Evolutionary conservation across 2,329 filamentous ascomycete genomes (phyloP), one percentile per base, ranked within the genome.

Genomic region (Atkinsonella texensis): DNA sequence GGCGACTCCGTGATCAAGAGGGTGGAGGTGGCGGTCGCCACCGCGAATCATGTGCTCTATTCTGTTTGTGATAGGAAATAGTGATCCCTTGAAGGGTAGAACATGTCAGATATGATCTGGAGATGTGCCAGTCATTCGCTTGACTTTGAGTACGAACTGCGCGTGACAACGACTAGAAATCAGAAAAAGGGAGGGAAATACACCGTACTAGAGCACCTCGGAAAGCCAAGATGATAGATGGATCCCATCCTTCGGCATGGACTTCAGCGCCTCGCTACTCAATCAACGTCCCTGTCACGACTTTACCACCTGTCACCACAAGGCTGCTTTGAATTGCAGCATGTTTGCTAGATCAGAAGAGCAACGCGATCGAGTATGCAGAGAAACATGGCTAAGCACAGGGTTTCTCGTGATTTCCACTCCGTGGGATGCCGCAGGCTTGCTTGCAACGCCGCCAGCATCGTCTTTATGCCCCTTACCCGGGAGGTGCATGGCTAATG

Each of bases 331-430:
- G 15, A 38, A 12, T 15, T 12, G 15, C 35, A 38, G 15, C 4
- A 28, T 28, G 28, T 8, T 28, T 28, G 4, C 28, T 28, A 28
- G 4, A 15, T 38, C 12, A 15, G 44, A 43, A 17, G 18, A 32
- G 40, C 48, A 23, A 33, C 55, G 46, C 59, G 70, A 66, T 71
- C 70, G 35, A 65, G 71, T 15, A 69, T 57, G 50, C 68, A 68
- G 41, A 71, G 56, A 40, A 72, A 55, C 56, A 71, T 69, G 44
- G 68, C 63, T 2, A 73, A 59, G 49, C 67, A 70, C 28, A 71
- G 57, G n/a, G 69, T 72, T 57, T 71, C 70, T 1, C 67, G 60
- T 13, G 65, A 58, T 53, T 60, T 66, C 69, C 69, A 72, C 53
- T 67, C 64, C 15, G 55, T 56, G 1, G 64, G 60, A 54, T 72